These are phyloP conservation scores for Atalantia buxifolia DNA, from an alignment of 345 rosid species.

Conservation along the genomic window DNA sequence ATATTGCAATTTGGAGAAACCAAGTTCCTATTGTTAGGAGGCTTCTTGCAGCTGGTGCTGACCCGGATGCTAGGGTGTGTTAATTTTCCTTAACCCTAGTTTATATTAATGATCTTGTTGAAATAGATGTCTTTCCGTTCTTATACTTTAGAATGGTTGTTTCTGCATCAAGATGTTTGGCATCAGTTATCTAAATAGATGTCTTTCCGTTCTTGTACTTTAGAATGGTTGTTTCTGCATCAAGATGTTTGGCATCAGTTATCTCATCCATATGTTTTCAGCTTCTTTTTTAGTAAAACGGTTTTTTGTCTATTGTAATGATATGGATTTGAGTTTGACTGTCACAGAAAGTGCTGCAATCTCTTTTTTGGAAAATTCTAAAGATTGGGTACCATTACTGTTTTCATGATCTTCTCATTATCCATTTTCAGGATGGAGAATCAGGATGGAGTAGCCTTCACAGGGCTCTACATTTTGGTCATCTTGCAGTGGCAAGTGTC, in stretches of 20 bases:
- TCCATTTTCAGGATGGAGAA: conserved; percentile 84
- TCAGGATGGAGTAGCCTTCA: conserved; percentile 99
- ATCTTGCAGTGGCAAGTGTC: conserved; percentile 91
- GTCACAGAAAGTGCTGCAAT: neutral
- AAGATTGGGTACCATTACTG: neutral
- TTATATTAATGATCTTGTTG: conserved; percentile 1
- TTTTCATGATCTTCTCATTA: conserved; percentile 1
- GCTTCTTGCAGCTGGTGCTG: conserved; percentile 92
- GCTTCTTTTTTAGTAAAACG: neutral
- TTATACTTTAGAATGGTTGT: neutral
- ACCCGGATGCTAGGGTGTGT: conserved; percentile 96
- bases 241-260: neutral
- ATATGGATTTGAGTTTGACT: neutral
- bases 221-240: neutral
- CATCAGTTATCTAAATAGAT: too few species aligned
- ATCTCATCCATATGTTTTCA: neutral
- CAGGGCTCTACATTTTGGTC: conserved; percentile 95
- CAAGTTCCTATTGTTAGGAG: conserved; percentile 82
- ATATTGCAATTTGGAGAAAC: conserved; percentile 92
- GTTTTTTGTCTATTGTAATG: too few species aligned
- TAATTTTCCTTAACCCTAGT: conserved; percentile 13
- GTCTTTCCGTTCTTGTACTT: neutral
- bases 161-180: too few species aligned
- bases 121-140: neutral
- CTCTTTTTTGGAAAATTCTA: neutral